Percentiles rank a stretch among this genome's conserved stretches.
These are phyloP conservation scores for Blastobotrys raffinosifermentans DNA, from an alignment of 1,139 yeast species.

Conservation along the genomic window DNA sequence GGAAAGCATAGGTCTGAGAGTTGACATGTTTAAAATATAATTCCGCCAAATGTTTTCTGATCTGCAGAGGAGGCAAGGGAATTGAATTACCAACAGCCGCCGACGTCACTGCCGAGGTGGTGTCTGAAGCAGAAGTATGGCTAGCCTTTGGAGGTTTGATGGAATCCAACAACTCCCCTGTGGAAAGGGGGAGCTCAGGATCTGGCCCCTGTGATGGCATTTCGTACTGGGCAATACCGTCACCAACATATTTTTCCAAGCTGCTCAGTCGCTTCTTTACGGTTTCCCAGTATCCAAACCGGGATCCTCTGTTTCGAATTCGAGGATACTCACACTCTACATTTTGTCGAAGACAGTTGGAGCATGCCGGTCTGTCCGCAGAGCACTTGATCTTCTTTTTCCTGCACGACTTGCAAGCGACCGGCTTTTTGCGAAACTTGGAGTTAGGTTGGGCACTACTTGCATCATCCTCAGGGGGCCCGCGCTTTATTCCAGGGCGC, in stretches of 20 bases:
- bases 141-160: not conserved
- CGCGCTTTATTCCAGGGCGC: not conserved
- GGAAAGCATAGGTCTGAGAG: slow-evolving; percentile 34
- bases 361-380: slow-evolving; percentile 36
- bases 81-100: slow-evolving; percentile 4
- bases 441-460: not conserved
- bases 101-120: not conserved
- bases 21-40: slow-evolving; percentile 33
- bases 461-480: too few species aligned
- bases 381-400: slow-evolving; percentile 36
- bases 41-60: slow-evolving; percentile 26
- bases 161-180: not conserved
- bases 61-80: slow-evolving; percentile 18
- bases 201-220: slow-evolving; percentile 10
- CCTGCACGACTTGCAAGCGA: slow-evolving; percentile 34
- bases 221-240: slow-evolving; percentile 16
- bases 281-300: slow-evolving; percentile 35
- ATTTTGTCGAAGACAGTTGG: slow-evolving; percentile 33
- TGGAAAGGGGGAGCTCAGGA: slow-evolving; percentile 5
- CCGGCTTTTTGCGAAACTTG: slow-evolving; percentile 26
- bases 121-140: not conserved
- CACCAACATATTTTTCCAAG: slow-evolving; percentile 23
- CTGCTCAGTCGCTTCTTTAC: slow-evolving; percentile 29
- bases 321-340: slow-evolving; percentile 35
- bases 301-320: slow-evolving; percentile 34